Base-by-base conservation (phyloP, 208 protist species). In the Phytomonas sp. region DNA sequence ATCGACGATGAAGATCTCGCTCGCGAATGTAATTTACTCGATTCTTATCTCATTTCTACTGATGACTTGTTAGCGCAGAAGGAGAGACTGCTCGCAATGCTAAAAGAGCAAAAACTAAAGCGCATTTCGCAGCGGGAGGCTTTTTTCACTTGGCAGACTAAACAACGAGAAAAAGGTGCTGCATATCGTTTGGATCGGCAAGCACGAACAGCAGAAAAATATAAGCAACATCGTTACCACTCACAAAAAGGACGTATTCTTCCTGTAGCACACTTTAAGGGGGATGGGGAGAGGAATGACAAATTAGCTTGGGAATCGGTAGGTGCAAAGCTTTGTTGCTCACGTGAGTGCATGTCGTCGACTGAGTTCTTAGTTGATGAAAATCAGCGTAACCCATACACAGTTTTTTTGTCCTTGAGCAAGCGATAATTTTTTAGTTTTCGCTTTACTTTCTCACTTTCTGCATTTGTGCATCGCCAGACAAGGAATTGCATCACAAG, bases 161-260 rank as follows among this genome's bases (percentile, higher is more conserved):
- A 86, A 0, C 90, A 95, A 72, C 81, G 90, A 7, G 90, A 95
- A 56, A 95, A 95, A 53, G 87, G 90, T 7, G 81, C 90, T 15
- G 90, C 90, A 5, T 80, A 92, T 53, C 85, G 90, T 30, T 76
- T 95, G 26, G 66, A 83, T 1, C 82, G 85, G 0, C 85, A 91
- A 62, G 72, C 87, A 0, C 78, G 80, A 61, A 91, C 77, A 43
- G 78, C 86, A 8, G 87, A 95, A 71, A 88, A 87, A 46, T 85
- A 85, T 66, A 95, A 92, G 74, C 72, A 79, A 29, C 81, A 79
- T 15, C 89, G 89, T 70, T 95, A 92, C 66, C 83, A 95, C 71
- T 70, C 79, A 6, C 75, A 71, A 28, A 75, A 78, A 60, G 81
- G 85, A 17, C 75, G 83, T 20, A 70, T 95, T 33, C 66, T 95